Evolutionary conservation across 1,139 yeast species (phyloP).

Genomic region (Zygoascus sp.): DNA sequence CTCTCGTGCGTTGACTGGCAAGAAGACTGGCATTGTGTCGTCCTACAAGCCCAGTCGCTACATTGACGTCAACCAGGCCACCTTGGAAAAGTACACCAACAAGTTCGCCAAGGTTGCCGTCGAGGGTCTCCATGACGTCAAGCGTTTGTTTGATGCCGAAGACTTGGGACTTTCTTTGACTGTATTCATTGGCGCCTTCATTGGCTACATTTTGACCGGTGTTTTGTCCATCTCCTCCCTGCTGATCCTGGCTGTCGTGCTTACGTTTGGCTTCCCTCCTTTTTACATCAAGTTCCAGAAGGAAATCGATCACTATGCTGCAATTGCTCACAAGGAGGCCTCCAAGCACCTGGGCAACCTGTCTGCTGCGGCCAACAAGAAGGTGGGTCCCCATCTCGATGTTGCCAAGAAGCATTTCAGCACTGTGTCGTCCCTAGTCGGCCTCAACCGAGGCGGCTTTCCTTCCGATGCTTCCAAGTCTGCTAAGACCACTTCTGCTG

Average conservation of each 20-base stretch:
- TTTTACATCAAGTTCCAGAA: conserved; percentile 69
- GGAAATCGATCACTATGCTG: conserved; percentile 73
- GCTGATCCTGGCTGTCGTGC: conserved; percentile 51
- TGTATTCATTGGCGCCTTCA: conserved; percentile 62
- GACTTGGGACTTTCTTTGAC: conserved; percentile 66
- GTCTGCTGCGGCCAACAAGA: conserved; percentile 47
- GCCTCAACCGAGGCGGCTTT: conserved; percentile 35
- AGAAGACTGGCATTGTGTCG: conserved; percentile 32
- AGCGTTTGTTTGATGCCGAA: conserved; percentile 61
- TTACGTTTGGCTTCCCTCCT: conserved; percentile 71
- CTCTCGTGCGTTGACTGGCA: conserved; percentile 34
- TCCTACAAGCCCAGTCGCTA: conserved; percentile 35
- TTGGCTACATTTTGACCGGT: conserved; percentile 69
- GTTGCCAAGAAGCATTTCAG: conserved; percentile 40
- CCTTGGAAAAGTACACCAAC: conserved; percentile 32
- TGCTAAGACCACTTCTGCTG: conserved; percentile 13
- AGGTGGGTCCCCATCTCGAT: conserved; percentile 42
- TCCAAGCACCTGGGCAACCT: conserved; percentile 53
- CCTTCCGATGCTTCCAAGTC: conserved; percentile 22
- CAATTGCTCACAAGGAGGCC: conserved; percentile 52
- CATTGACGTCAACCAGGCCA: conserved; percentile 29
- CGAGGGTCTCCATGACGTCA: conserved; percentile 39
- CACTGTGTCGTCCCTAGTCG: conserved; percentile 50
- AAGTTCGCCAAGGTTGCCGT: conserved; percentile 31
- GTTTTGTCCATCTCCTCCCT: conserved; percentile 72